phyloP scores from a whole-genome alignment of 2,329 filamentous ascomycete species.

The Pseudopithomyces chartarum region DNA sequence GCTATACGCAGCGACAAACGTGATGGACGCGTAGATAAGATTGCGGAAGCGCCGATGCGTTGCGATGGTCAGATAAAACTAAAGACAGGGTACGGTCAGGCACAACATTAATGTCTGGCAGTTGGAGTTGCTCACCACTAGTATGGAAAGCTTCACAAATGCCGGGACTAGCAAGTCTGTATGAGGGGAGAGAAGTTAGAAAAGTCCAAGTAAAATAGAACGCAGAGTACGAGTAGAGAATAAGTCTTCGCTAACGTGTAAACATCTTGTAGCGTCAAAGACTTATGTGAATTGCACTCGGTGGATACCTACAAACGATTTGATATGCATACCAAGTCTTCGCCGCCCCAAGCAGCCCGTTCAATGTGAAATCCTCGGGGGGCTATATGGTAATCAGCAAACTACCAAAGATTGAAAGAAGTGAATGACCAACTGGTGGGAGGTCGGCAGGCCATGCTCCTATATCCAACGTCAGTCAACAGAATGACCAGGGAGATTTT shows the following conservation, averaged over 20 bases:
- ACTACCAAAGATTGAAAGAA: not conserved
- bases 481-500: not conserved
- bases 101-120: not conserved
- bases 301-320: constrained; percentile 22
- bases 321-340: constrained; percentile 34
- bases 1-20: constrained; percentile 15
- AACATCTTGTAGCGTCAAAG: too few species aligned
- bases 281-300: too few species aligned
- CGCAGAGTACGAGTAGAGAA: too few species aligned
- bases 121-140: constrained; percentile 9
- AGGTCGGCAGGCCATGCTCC: constrained; percentile 3
- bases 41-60: constrained; percentile 25
- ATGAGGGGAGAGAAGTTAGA: too few species aligned
- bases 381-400: not conserved
- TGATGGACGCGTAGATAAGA: constrained; percentile 21
- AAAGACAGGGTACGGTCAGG: not conserved
- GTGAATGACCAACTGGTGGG: constrained; percentile 5
- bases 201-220: too few species aligned
- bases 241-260: too few species aligned
- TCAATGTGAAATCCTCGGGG: constrained; percentile 4
- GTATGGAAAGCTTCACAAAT: constrained; percentile 32
- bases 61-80: constrained; percentile 32
- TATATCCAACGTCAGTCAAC: not conserved
- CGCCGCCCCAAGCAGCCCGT: constrained; percentile 13
- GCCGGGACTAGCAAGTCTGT: constrained; percentile 24